Percentiles rank a stretch among this genome's conserved stretches.
phyloP scores from a whole-genome alignment of 75 land plant genomes.

The Pseudotsuga menziesii region DNA sequence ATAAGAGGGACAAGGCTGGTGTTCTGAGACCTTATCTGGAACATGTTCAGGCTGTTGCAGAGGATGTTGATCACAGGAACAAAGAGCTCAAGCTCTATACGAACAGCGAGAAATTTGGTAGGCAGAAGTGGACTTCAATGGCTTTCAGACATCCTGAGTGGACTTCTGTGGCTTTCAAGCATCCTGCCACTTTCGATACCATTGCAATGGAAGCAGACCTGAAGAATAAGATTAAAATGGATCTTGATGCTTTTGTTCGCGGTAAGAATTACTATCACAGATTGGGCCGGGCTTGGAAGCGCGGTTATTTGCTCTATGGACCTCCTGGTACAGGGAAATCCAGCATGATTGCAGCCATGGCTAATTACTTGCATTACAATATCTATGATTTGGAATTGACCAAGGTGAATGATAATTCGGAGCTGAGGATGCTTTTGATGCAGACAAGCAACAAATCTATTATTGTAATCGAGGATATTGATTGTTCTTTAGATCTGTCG shows the following conservation, averaged over 20 bases:
- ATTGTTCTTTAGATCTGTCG: conserved; percentile 25
- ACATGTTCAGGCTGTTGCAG: conserved; percentile 53
- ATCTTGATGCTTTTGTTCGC: conserved; percentile 57
- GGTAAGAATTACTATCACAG: conserved; percentile 53
- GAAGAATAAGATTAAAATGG: conserved; percentile 35
- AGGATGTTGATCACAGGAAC: conserved; percentile 40
- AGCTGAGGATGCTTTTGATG: conserved; percentile 26
- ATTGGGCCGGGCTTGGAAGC: conserved; percentile 77
- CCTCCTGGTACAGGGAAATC: conserved; percentile 85
- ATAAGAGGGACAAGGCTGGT: conserved; percentile 42
- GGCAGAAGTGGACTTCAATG: conserved; percentile 49
- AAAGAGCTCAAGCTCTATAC: conserved; percentile 35
- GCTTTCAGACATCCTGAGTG: conserved; percentile 63
- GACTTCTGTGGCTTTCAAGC: conserved; percentile 57
- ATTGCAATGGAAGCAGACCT: conserved; percentile 56
- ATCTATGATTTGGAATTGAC: conserved; percentile 71
- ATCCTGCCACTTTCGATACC: conserved; percentile 59
- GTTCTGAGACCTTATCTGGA: conserved; percentile 68
- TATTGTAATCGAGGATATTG: conserved; percentile 51
- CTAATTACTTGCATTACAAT: conserved; percentile 54
- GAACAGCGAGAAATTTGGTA: conserved; percentile 10
- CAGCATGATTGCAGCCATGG: conserved; percentile 82
- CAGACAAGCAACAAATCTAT: conserved; percentile 35
- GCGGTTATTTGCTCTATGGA: conserved; percentile 81
- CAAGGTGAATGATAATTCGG: conserved; percentile 30